Base-by-base conservation (phyloP, 2,329 filamentous ascomycete genomes). In the Rhynchosporium graminicola region DNA sequence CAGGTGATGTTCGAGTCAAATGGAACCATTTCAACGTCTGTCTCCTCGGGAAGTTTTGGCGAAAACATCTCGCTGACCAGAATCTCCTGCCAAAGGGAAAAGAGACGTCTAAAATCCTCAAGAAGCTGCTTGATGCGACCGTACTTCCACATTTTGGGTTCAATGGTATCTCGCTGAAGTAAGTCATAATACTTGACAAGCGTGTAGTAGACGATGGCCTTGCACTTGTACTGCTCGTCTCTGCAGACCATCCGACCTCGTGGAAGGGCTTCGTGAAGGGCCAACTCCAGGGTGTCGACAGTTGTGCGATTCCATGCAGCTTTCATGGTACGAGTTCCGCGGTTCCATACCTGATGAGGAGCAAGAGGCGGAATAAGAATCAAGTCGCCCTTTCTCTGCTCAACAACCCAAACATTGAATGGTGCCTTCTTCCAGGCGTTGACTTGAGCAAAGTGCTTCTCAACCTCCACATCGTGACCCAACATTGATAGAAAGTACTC, bases 221-320 rank as follows among this genome's bases (percentile, higher is more conserved):
- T 98, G 78, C 96, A 97, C 75, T 98, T 98, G 80, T 99, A 99
- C 75, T 98, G 94, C 74, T 99, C 95, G 69, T 99, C 95, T 43
- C 95, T 89, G 73, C 95, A 98, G 2, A 98, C 94, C 69, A 97
- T 85, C 12, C 92, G 86, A 9, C 93, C 91, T 69, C 92, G 92
- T 0, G 93, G 92, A 2, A 99, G 81, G 0, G 94, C 92, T 77
- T 98, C 95, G 63, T 87, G 83, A 26, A 98, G 76, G 0, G 94
- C 95, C 74, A 96, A 80, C 67, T 94, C 89, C 3, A 99, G 82
- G 0, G 95, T 98, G 72, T 98, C 92, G 2, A 90, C 89, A 0
- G 93, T 97, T 0, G 92, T 97, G 31, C 95, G 85, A 74, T 99
- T 99, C 95, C 95, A 99, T 0, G 95, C 95, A 7, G 96, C 92